Conservation (phyloP, 495 filamentous ascomycete species). For the Sabuloglossum arenarium region DNA sequence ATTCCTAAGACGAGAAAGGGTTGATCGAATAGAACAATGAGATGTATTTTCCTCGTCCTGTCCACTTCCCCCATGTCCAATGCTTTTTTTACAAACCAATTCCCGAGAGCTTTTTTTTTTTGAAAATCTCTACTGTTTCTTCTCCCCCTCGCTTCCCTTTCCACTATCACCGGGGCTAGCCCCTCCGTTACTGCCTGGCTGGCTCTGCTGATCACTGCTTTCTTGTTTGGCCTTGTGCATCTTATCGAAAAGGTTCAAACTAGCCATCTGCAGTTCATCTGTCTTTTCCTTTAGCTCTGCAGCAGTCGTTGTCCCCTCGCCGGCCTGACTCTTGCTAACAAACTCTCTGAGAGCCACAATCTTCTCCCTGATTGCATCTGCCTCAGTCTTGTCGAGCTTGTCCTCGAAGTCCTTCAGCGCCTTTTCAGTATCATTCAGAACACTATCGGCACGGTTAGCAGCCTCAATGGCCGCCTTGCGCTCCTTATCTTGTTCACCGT, state of each 20-base stretch:
- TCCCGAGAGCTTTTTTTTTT: background rate
- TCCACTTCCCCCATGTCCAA: background rate
- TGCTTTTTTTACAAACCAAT: background rate
- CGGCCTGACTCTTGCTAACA: slow-evolving; percentile 83
- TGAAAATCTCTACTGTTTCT: slow-evolving; percentile 42
- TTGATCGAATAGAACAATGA: background rate
- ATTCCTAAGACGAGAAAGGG: background rate
- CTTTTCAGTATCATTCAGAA: slow-evolving; percentile 95
- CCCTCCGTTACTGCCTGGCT: slow-evolving; percentile 11
- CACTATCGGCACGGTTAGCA: slow-evolving; percentile 91
- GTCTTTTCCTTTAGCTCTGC: slow-evolving; percentile 94
- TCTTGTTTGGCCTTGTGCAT: slow-evolving; percentile 90
- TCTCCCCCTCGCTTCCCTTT: slow-evolving; percentile 51
- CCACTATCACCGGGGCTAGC: slow-evolving; percentile 12
- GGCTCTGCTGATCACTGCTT: slow-evolving; percentile 21
- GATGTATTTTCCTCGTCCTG: background rate
- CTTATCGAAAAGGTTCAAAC: slow-evolving; percentile 96
- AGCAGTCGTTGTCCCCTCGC: slow-evolving; percentile 65
- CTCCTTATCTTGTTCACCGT: slow-evolving; percentile 86
- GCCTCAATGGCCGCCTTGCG: slow-evolving; percentile 87
- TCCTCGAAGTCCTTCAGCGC: slow-evolving; percentile 91
- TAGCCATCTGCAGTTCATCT: slow-evolving; percentile 88
- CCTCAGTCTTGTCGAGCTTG: slow-evolving; percentile 91
- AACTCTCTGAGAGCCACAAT: slow-evolving; percentile 74
- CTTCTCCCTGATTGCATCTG: slow-evolving; percentile 83